phyloP scores from a whole-genome alignment of 306 rosid species.

The Prunus fruticosa region DNA sequence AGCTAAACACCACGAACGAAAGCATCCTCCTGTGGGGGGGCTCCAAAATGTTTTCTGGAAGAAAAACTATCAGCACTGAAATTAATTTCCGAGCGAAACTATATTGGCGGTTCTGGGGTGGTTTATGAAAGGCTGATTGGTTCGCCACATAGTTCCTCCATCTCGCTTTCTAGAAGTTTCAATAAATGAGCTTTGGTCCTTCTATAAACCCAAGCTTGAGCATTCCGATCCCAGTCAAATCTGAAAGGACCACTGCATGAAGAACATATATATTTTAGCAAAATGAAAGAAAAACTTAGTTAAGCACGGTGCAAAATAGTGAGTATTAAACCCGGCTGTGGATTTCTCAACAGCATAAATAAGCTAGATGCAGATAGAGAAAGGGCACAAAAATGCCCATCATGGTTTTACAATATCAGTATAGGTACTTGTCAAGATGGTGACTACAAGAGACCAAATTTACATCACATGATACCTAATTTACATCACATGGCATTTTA shows the following conservation, averaged over 20 bases:
- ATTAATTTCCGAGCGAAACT: neutral
- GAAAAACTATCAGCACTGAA: neutral
- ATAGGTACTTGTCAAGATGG: neutral
- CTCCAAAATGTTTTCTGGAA: neutral
- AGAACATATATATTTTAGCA: constrained; percentile 9
- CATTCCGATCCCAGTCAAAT: constrained; percentile 79
- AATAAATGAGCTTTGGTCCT: constrained; percentile 61
- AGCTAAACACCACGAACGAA: neutral
- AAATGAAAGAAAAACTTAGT: neutral
- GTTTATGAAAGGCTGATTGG: constrained; percentile 55
- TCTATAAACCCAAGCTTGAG: constrained; percentile 75
- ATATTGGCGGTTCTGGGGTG: neutral
- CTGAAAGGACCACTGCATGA: constrained; percentile 81
- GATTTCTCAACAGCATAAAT: neutral
- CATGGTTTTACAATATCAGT: neutral
- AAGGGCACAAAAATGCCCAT: neutral
- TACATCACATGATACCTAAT: too few species aligned
- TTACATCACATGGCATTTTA: neutral
- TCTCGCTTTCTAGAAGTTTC: constrained; percentile 54
- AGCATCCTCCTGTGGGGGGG: neutral
- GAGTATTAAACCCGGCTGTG: neutral
- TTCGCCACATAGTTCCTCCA: constrained; percentile 69
- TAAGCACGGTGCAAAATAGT: neutral
- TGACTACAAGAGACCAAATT: neutral
- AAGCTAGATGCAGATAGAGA: neutral